A percentile compares a stretch with the other conserved stretches of the same genome.
phyloP scores from a whole-genome alignment of 257 asterid species.

The Solanum piurae region DNA sequence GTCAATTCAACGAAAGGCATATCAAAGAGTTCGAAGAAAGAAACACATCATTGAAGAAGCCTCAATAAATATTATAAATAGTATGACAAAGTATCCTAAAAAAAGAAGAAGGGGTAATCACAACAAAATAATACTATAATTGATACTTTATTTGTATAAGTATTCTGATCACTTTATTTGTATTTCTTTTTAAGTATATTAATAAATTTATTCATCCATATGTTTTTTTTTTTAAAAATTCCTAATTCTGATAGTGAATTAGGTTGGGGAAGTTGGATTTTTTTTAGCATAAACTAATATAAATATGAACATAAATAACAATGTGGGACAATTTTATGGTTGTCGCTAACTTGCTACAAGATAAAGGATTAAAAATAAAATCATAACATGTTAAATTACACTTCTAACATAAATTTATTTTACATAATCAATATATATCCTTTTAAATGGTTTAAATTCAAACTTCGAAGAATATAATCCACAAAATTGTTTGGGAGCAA shows the following conservation, averaged over 20 bases:
- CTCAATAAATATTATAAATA: no score
- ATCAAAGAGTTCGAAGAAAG: no score
- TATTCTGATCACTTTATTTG: background rate
- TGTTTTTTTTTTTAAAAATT: background rate
- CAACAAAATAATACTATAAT: no score
- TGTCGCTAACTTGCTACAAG: background rate
- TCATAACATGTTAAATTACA: background rate
- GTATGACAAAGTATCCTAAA: no score
- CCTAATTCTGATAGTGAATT: background rate
- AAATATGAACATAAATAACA: background rate
- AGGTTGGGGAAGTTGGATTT: background rate
- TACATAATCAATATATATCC: background rate
- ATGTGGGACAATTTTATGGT: background rate
- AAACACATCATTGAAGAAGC: no score
- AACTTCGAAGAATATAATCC: background rate
- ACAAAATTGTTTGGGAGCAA: background rate
- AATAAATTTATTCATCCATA: background rate
- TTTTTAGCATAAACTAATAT: background rate
- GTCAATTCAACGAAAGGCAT: no score
- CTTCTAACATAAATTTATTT: background rate
- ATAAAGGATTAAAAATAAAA: background rate
- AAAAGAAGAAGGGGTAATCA: no score
- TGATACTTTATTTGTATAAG: no score
- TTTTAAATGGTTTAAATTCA: background rate
- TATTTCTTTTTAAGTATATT: background rate